Conservation (phyloP, 768 basidiomycete genomes). For the Mycena alexandri region DNA sequence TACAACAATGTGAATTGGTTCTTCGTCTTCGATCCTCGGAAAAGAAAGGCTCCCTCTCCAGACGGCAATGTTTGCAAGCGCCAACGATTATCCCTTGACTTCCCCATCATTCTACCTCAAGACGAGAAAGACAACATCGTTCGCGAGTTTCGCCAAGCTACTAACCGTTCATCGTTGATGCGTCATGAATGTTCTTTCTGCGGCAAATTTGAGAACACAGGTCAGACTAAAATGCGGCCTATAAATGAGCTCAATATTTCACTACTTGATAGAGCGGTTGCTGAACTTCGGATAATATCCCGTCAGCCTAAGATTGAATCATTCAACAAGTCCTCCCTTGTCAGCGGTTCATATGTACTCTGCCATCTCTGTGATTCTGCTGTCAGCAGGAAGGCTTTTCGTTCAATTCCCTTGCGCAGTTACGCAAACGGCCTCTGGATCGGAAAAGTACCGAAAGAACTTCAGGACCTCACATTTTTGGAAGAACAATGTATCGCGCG, state of each 20-base stretch:
- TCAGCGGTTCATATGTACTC: constrained; percentile 7
- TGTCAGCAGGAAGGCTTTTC: constrained; percentile 16
- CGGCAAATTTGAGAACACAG: constrained; percentile 5
- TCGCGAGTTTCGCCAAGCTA: constrained; percentile 12
- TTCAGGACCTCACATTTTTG: constrained; percentile 33
- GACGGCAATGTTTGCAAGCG: neutral
- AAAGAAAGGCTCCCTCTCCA: neutral
- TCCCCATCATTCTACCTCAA: constrained; percentile 14
- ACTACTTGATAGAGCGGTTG: constrained; percentile 20
- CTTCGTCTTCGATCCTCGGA: neutral
- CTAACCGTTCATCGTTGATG: constrained; percentile 2
- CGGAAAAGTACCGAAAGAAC: constrained; percentile 25
- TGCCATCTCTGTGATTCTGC: constrained; percentile 18
- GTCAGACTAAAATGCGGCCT: constrained; percentile 1
- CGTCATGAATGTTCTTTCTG: no score
- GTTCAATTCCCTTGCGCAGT: constrained; percentile 31
- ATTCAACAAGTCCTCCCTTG: constrained; percentile 4
- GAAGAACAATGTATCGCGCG: no score
- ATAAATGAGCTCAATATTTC: constrained; percentile 23
- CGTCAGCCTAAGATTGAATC: constrained; percentile 18
- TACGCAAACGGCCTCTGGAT: no score
- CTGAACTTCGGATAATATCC: constrained; percentile 6
- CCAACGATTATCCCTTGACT: neutral
- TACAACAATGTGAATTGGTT: neutral
- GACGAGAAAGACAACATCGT: constrained; percentile 25